These are phyloP conservation scores for Auricularia cornea DNA, from an alignment of 768 basidiomycete genomes.

Conservation along the genomic window DNA sequence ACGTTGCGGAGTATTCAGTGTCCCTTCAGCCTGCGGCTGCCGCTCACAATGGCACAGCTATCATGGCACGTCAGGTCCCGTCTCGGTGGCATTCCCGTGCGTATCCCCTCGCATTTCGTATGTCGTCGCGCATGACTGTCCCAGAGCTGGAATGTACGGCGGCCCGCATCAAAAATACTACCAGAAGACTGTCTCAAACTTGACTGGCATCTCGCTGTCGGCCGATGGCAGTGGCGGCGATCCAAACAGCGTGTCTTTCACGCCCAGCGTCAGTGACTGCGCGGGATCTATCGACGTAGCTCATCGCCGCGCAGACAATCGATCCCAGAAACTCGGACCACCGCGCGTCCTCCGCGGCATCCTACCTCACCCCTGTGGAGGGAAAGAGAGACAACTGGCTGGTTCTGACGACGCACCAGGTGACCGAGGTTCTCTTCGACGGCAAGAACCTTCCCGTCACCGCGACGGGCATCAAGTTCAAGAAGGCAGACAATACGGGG, in stretches of 20 bases:
- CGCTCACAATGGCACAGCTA: conserved; percentile 21
- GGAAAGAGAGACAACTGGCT: conserved; percentile 39
- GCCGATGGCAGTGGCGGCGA: conserved; percentile 48
- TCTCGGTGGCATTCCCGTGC: conserved; percentile 38
- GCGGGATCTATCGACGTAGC: neutral
- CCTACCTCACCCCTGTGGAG: conserved; percentile 49
- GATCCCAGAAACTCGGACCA: conserved; percentile 42
- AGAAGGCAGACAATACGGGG: conserved; percentile 28
- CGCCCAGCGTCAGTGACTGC: conserved; percentile 33
- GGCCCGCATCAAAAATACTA: conserved; percentile 47
- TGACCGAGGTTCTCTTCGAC: conserved; percentile 38
- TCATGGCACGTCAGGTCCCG: conserved; percentile 45
- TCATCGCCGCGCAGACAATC: conserved; percentile 19
- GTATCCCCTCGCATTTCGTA: neutral
- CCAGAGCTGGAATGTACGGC: conserved; percentile 37
- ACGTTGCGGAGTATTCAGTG: conserved; percentile 12
- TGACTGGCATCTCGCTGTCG: conserved; percentile 41
- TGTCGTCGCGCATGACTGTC: neutral
- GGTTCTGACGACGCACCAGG: conserved; percentile 22
- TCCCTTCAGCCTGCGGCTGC: neutral
- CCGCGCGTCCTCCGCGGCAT: conserved; percentile 45
- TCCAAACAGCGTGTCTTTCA: conserved; percentile 48
- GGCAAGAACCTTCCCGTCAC: conserved; percentile 25
- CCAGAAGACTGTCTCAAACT: conserved; percentile 35
- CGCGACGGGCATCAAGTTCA: conserved; percentile 41